Percentiles rank a stretch among this genome's conserved stretches.
Evolutionary conservation across 305 asterid genomes (phyloP).

Genomic region (Fraxinus xanthoxyloides): DNA sequence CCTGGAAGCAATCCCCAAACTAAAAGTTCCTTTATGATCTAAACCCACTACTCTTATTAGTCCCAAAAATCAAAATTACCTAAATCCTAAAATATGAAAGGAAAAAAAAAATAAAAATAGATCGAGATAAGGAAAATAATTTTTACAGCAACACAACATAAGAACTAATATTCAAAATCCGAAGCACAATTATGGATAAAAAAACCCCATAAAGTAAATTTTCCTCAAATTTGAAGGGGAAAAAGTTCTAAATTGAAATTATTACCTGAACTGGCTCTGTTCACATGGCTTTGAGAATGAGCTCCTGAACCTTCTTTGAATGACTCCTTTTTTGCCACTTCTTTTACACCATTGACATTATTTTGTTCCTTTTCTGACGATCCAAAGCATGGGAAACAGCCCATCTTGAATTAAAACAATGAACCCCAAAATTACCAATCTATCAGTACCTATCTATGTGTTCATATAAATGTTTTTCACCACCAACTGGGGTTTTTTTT

Average conservation of each 20-base stretch:
- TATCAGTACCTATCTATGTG: slow-evolving; percentile 3
- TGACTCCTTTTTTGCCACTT: slow-evolving; percentile 41
- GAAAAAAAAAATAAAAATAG: slow-evolving; percentile 13
- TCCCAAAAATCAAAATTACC: slow-evolving; percentile 11
- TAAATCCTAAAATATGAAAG: slow-evolving; percentile 18
- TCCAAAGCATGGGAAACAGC: slow-evolving; percentile 62
- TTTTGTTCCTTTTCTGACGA: slow-evolving; percentile 37
- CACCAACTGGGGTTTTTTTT: slow-evolving; percentile 7
- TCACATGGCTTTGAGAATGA: slow-evolving; percentile 33
- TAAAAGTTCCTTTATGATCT: neutral
- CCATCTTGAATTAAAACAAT: slow-evolving; percentile 35
- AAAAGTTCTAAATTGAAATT: neutral
- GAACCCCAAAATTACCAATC: slow-evolving; percentile 23
- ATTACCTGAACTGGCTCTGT: slow-evolving; percentile 41
- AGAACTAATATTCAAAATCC: slow-evolving; percentile 24
- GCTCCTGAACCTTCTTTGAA: slow-evolving; percentile 44
- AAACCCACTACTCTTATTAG: slow-evolving; percentile 7
- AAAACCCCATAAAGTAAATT: neutral
- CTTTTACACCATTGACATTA: slow-evolving; percentile 35
- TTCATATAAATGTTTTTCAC: slow-evolving; percentile 15
- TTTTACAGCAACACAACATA: slow-evolving; percentile 7
- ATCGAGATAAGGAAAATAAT: slow-evolving; percentile 34
- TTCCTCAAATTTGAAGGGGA: neutral
- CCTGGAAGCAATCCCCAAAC: slow-evolving; percentile 5
- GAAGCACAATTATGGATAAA: slow-evolving; percentile 17